Evolutionary conservation across 306 rosid species (phyloP).

Genomic region (Astragalus glycyphyllos): DNA sequence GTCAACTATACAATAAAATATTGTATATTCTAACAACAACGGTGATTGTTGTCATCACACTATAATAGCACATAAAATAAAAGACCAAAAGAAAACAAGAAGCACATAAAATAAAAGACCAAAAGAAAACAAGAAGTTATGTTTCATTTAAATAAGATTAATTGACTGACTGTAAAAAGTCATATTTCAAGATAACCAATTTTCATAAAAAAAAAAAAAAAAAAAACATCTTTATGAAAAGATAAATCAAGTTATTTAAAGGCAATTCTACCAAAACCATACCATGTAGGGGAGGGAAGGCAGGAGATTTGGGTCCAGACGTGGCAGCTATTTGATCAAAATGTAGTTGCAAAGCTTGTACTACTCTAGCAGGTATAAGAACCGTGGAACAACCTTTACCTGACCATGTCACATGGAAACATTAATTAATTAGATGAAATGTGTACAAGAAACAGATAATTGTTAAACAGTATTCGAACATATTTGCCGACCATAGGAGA

Average conservation of each 20-base stretch:
- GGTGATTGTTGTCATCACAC: too few species aligned
- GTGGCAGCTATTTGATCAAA: constrained; percentile 72
- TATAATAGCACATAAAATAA: too few species aligned
- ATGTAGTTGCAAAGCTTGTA: constrained; percentile 85
- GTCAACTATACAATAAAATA: too few species aligned
- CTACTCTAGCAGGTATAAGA: constrained; percentile 88
- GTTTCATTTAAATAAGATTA: neutral
- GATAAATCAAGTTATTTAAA: neutral
- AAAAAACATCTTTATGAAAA: neutral
- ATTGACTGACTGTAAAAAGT: neutral
- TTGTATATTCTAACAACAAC: too few species aligned
- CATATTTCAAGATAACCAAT: neutral
- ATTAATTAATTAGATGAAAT: too few species aligned
- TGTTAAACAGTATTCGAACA: too few species aligned
- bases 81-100: too few species aligned
- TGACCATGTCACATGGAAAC: constrained; percentile 38
- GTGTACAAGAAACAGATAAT: too few species aligned
- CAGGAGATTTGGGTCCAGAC: constrained; percentile 54
- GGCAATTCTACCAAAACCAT: neutral
- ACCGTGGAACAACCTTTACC: constrained; percentile 66
- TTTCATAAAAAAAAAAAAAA: neutral
- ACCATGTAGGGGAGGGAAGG: constrained; percentile 61
- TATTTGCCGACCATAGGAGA: neutral
- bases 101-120: too few species aligned
- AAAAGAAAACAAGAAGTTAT: too few species aligned